phyloP scores from a whole-genome alignment of 108 stramenopile species.

The Skeletonema grethae region DNA sequence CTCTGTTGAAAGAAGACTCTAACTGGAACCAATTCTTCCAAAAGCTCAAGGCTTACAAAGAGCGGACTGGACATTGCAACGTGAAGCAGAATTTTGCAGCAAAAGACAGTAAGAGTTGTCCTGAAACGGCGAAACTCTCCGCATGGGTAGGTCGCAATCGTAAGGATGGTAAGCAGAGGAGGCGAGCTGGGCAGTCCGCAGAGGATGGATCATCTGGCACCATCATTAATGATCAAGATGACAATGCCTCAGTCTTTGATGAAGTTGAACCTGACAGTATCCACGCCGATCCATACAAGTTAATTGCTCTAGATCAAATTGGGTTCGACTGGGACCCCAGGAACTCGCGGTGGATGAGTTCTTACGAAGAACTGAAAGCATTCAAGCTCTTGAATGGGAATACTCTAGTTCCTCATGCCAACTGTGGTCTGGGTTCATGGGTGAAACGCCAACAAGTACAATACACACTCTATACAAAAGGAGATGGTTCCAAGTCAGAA shows the following conservation, averaged over 20 bases:
- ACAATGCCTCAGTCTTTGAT: conserved; percentile 26
- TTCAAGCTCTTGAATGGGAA: conserved; percentile 20
- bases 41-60: conserved; percentile 54
- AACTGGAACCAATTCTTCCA: conserved; percentile 58
- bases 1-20: conserved; percentile 29
- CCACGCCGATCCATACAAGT: conserved; percentile 47
- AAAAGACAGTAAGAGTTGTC: conserved; percentile 26
- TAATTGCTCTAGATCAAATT: conserved; percentile 39
- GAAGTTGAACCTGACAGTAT: conserved; percentile 37
- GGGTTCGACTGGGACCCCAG: conserved; percentile 52
- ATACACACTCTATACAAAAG: conserved; percentile 31
- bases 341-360: conserved; percentile 51
- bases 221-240: neutral
- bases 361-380: conserved; percentile 33
- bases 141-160: conserved; percentile 40
- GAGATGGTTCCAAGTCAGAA: conserved; percentile 29
- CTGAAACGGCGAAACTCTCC: conserved; percentile 31
- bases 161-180: conserved; percentile 31
- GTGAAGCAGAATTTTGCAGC: conserved; percentile 34
- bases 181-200: neutral
- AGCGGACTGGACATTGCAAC: conserved; percentile 39
- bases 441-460: conserved; percentile 45
- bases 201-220: neutral
- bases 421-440: conserved; percentile 42
- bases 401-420: conserved; percentile 42